Base-by-base conservation (phyloP, 2,329 filamentous ascomycete species). In the Aspergillus japonicus region DNA sequence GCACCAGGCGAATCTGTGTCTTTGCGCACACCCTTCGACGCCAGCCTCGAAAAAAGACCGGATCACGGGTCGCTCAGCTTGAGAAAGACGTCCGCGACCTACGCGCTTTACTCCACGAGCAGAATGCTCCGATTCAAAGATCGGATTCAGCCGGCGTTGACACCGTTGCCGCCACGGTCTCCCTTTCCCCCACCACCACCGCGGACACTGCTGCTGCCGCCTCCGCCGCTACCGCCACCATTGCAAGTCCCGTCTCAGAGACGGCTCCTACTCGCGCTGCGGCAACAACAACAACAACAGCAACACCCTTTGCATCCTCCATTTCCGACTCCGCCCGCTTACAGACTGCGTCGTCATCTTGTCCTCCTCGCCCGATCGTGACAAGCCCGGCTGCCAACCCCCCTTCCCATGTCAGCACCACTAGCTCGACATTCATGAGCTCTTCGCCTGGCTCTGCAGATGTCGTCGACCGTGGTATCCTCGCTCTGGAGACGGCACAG, bases 11-110 rank as follows among this genome's bases (percentile, higher is more conserved):
- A n/a, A 54, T 23, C 42, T 54, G 52, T 47, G 52, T 54, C 4
- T 54, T 54, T n/a, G 52, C 52, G n/a, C 52, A 47, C 39, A 54
- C 52, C 11, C 52, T 54, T 19, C 39, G 52, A 33, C 52, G 52
- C 11, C 52, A 54, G 42, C 52, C 52, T 23, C 52, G 52, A 24
- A 54, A 54, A 44, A 54, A 54, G 35, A 54, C 52, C n/a, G 52
- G 52, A 19, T 54, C 52, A 21, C 52, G 52, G 31, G 52, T 54
- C 16, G 52, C 52, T 12, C 52, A 54, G 52, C n/a, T 54, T 23
- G 52, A 54, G 23, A 47, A 47, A 23, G 52, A 54, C 6, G 39
- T 54, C n/a, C 39, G 52, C 12, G 52, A 54, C 23, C 33, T 54
- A 29, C 52, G 52, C 39, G 44, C 42, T 3, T n/a, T 54, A 5